Evolutionary conservation across 164 flowering plant genomes (phyloP).

Genomic region (Warburgia ugandensis): DNA sequence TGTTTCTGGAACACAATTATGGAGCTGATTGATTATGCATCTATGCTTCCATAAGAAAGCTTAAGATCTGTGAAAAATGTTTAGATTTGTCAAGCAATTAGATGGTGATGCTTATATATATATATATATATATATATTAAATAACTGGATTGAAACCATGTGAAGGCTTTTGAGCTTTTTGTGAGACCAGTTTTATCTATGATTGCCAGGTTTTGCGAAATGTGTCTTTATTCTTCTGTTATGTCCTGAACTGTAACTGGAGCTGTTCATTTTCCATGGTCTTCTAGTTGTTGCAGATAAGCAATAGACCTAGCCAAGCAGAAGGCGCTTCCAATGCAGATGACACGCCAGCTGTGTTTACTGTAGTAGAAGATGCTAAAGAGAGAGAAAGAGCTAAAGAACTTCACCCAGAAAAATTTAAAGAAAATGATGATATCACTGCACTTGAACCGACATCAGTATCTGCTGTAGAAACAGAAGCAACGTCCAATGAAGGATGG

Average conservation of each 20-base stretch:
- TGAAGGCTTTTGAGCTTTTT: background rate
- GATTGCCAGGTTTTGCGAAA: background rate
- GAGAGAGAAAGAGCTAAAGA: slow-evolving; percentile 12
- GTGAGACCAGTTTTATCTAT: slow-evolving; percentile 2
- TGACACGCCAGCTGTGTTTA: slow-evolving; percentile 7
- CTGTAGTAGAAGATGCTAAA: slow-evolving; percentile 14
- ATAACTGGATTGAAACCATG: no score
- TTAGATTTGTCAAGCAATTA: no score
- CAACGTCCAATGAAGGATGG: slow-evolving; percentile 78
- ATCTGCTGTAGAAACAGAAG: slow-evolving; percentile 22
- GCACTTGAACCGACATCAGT: slow-evolving; percentile 9
- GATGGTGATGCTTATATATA: no score
- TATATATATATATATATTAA: no score
- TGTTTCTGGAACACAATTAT: background rate
- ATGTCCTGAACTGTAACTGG: background rate
- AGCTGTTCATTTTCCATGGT: background rate
- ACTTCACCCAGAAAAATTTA: slow-evolving; percentile 14
- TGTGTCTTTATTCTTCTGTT: background rate
- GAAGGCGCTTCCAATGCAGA: slow-evolving; percentile 18
- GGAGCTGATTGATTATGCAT: background rate
- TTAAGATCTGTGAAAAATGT: background rate
- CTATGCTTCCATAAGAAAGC: background rate
- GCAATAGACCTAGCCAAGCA: slow-evolving; percentile 26
- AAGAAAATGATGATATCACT: slow-evolving; percentile 21
- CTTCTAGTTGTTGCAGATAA: slow-evolving; percentile 41